Base-by-base conservation (phyloP, 1,284 basidiomycete genomes). In the Marasmius fiardii region DNA sequence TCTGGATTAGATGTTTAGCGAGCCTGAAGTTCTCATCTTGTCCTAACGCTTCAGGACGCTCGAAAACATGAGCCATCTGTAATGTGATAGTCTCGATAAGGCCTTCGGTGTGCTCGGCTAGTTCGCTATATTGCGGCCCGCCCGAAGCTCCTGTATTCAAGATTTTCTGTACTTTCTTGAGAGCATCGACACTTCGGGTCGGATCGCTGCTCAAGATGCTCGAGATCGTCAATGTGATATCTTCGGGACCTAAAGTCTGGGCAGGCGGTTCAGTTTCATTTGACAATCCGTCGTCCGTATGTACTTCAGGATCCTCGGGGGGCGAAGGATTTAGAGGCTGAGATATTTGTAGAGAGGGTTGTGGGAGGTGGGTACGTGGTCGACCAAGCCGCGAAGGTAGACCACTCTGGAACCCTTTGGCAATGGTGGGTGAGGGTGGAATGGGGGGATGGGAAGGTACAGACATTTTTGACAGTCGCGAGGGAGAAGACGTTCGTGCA, bases 1-100 rank as follows among this genome's bases (percentile, higher is more conserved):
- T 94, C 70, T 97, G 94, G 63, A 98, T 96, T 52, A 98, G 81
- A 70, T 97, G 95, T 71, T 98, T 98, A 53, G 95, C 93, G 8
- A 98, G 77, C 43, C 95, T 83, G 73, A 96, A 93, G 65, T 91
- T 92, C 60, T 88, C 83, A 18, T 88, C 85, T 4, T 83, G 77
- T 4, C 83, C 70, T 26, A 96, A 76, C 51, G 90, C 84, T 24
- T 90, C 84, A 1, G 85, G 85, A 47, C 83, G 81, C 55, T 92
- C 90, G 65, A 96, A 97, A 14, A 93, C 85, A 67, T 93, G 89
- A 20, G 88, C 82, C 89, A 95, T 93, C 67, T 95, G 90, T 23
- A 91, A 78, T 2, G 90, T 88, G 62, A 98, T 86, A 0, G 91
- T 93, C 66, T 95, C 92, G 35, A 95, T 83, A 50, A 94, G 72